Percentiles rank a stretch among this genome's conserved stretches.
phyloP scores from a whole-genome alignment of 306 rosid species.

The Ziziphus jujuba region DNA sequence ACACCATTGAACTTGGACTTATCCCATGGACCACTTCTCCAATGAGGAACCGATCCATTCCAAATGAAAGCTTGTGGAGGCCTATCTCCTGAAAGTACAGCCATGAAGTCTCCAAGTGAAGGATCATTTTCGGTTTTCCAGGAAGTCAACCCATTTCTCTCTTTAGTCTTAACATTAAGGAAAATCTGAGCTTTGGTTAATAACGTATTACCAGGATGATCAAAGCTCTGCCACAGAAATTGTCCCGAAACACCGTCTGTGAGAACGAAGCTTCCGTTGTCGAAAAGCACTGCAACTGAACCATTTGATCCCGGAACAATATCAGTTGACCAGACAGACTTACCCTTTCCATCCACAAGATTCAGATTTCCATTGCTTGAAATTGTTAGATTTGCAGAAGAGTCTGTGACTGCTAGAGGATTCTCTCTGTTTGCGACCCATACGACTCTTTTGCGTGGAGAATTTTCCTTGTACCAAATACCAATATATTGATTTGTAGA shows the following conservation, averaged over 20 bases:
- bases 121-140: conserved; percentile 46
- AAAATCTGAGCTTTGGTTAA: conserved; percentile 31
- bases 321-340: conserved; percentile 35
- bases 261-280: conserved; percentile 36
- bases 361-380: not conserved
- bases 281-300: conserved; percentile 32
- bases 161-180: conserved; percentile 34
- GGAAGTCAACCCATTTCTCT: conserved; percentile 28
- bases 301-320: not conserved
- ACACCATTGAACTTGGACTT: conserved; percentile 39
- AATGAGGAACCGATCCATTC: conserved; percentile 38
- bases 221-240: conserved; percentile 45
- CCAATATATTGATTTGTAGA: conserved; percentile 35
- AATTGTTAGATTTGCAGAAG: conserved; percentile 25
- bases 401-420: conserved; percentile 20
- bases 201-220: conserved; percentile 35
- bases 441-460: conserved; percentile 2
- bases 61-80: conserved; percentile 42
- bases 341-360: conserved; percentile 23
- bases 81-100: conserved; percentile 20
- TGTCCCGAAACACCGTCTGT: conserved; percentile 9
- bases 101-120: conserved; percentile 31
- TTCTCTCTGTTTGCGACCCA: conserved; percentile 56
- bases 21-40: conserved; percentile 62
- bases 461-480: conserved; percentile 36